Percentiles rank a stretch among this genome's conserved stretches.
Conservation (phyloP, 225 moss, liverwort and hornwort species). For the Bryoerythrophyllum caledonicum region DNA sequence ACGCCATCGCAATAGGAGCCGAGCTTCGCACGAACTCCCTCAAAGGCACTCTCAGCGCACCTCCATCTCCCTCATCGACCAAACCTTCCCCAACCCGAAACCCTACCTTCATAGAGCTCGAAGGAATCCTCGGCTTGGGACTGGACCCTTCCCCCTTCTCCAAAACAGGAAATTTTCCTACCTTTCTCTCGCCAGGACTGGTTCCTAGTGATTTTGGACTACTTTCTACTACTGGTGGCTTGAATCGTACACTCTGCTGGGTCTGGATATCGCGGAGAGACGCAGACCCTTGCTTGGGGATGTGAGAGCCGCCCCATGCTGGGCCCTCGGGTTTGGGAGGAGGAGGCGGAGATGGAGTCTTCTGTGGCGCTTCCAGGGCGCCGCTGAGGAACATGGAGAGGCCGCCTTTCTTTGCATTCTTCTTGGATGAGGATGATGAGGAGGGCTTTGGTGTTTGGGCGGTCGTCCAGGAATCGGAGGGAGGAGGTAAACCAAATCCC, state of each 20-base stretch:
- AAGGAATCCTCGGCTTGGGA: conserved; percentile 23
- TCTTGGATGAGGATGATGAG: conserved; percentile 45
- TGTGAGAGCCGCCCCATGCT: conserved; percentile 79
- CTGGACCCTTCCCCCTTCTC: conserved; percentile 33
- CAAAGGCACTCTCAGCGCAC: conserved; percentile 60
- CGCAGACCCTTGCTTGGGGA: conserved; percentile 55
- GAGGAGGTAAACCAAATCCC: conserved; percentile 46
- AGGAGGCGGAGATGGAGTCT: conserved; percentile 55
- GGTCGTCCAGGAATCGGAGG: conserved; percentile 36
- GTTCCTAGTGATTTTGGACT: conserved; percentile 39
- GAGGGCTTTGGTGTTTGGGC: conserved; percentile 28
- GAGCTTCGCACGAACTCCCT: conserved; percentile 82
- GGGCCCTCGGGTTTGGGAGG: conserved; percentile 77
- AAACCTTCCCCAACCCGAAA: conserved; percentile 31
- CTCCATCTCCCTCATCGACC: conserved; percentile 47
- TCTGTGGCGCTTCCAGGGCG: conserved; percentile 76
- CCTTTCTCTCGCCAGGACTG: conserved; percentile 37
- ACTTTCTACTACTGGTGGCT: conserved; percentile 37
- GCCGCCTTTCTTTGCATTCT: conserved; percentile 78
- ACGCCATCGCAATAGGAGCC: conserved; percentile 66
- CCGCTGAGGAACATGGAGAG: conserved; percentile 96
- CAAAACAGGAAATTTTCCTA: conserved; percentile 33
- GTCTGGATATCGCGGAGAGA: conserved; percentile 84
- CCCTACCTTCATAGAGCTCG: conserved; percentile 38
- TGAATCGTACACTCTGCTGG: conserved; percentile 67